Base-by-base conservation (phyloP, 2,329 filamentous ascomycete species). In the Diplodia intermedia region DNA sequence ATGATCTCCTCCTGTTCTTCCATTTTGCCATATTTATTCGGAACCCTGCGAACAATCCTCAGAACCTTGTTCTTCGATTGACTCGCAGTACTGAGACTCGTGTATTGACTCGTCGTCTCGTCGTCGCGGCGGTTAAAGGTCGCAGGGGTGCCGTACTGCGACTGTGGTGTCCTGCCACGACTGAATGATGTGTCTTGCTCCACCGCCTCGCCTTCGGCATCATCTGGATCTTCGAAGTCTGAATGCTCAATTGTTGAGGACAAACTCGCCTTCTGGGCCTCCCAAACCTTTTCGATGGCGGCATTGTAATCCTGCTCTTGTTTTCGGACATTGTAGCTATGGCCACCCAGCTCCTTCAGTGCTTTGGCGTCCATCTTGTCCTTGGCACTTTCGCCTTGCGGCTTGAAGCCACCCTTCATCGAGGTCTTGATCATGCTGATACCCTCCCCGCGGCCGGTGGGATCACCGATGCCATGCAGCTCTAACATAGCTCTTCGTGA, bases 341-440 rank as follows among this genome's bases (percentile, higher is more conserved):
- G 95, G 0, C 95, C 95, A 67, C 93, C 93, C 71, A 86, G 83
- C 68, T 89, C 87, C 71, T 88, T 89, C 68, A 85, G 80, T 70
- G 83, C 82, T 74, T 95, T 94, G 18, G 91, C 91, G 76, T 94
- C 92, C 71, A 95, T 88, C 77, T 94, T 92, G 70, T 94, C 91
- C 74, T 93, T 91, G 70, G 94, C 92, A 75, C 92, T 94, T 78
- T 97, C 93, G 23, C 93, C 93, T 31, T 96, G 87, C 23, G 93
- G 91, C 75, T 94, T 92, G 79, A 97, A 99, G 0, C 95, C 95
- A 70, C 95, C 95, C 80, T 99, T 99, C 95, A 99, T 99, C 0
- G 93, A 97, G 0, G 94, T 97, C 76, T 95, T 93, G 78, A 99
- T 94, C 79, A 99, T 97, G 77, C 92, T 97, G 82, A 98, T 97